phyloP scores from a whole-genome alignment of 2,329 filamentous ascomycete species.

The Exserohilum turcica region DNA sequence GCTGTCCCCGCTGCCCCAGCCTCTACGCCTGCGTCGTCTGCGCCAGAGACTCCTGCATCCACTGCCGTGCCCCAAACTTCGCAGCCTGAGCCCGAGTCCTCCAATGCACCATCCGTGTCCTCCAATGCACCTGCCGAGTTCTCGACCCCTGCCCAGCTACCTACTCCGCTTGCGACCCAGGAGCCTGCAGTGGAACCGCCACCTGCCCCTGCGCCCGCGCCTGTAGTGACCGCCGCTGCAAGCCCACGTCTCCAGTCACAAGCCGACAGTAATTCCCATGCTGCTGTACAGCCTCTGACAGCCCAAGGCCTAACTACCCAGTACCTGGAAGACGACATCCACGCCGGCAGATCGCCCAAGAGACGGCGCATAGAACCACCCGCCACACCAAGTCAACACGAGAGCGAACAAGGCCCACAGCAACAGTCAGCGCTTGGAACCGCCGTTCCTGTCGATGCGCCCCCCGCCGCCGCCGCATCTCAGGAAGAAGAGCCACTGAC shows the following conservation, averaged over 20 bases:
- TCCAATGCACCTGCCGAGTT: conserved; percentile 6
- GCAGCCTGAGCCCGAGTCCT: conserved; percentile 12
- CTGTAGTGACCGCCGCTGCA: background rate
- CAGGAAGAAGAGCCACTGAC: background rate
- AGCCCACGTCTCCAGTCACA: background rate
- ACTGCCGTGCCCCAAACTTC: conserved; percentile 19
- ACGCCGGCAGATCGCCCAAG: conserved; percentile 27
- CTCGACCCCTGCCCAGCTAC: conserved; percentile 21
- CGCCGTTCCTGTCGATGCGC: background rate
- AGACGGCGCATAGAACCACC: conserved; percentile 25
- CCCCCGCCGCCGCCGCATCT: background rate
- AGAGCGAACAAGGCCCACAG: background rate
- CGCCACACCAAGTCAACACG: background rate
- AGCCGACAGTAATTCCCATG: background rate
- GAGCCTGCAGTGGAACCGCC: conserved; percentile 10
- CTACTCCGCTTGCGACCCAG: conserved; percentile 35
- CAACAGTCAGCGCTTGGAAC: background rate
- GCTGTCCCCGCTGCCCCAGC: conserved; percentile 32
- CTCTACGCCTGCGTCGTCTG: conserved; percentile 1
- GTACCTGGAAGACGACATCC: conserved; percentile 15
- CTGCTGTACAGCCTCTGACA: background rate
- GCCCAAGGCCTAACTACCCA: conserved; percentile 3
- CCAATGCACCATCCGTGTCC: conserved; percentile 9
- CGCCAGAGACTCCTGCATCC: conserved; percentile 17
- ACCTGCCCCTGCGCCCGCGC: background rate